Conservation (phyloP, 2,329 filamentous ascomycete genomes). For the Zymoseptoria ardabiliae region DNA sequence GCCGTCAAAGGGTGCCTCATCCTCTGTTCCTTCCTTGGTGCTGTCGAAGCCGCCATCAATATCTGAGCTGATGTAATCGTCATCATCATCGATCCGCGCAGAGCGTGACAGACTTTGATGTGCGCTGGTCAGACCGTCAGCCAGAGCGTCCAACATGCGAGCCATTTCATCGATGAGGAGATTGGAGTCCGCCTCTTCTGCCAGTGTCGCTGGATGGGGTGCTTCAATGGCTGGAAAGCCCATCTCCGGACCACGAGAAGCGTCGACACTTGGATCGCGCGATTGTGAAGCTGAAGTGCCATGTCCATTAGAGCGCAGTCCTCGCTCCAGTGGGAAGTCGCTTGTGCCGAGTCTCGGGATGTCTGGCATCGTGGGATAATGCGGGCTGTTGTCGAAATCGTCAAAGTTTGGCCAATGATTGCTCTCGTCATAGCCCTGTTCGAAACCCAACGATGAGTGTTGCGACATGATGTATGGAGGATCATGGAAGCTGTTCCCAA, state of each 20-base stretch:
- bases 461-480: background rate
- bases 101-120: slow-evolving; percentile 9
- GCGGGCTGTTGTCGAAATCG: slow-evolving; percentile 11
- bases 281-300: slow-evolving; percentile 9
- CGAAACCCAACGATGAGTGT: background rate
- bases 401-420: slow-evolving; percentile 17
- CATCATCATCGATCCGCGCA: slow-evolving; percentile 8
- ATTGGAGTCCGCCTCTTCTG: slow-evolving; percentile 24
- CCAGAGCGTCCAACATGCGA: slow-evolving; percentile 23
- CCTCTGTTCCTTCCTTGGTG: slow-evolving; percentile 15
- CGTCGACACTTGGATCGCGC: slow-evolving; percentile 13
- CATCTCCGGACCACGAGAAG: slow-evolving; percentile 14
- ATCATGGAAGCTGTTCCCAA: background rate
- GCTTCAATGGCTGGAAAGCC: slow-evolving; percentile 24
- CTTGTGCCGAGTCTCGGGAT: slow-evolving; percentile 10
- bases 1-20: slow-evolving; percentile 5
- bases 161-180: slow-evolving; percentile 25
- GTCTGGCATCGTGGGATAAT: slow-evolving; percentile 7
- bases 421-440: slow-evolving; percentile 2
- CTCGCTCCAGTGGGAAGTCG: slow-evolving; percentile 8
- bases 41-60: slow-evolving; percentile 17
- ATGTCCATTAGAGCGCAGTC: slow-evolving; percentile 11
- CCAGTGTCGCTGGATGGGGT: slow-evolving; percentile 25
- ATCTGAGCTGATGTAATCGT: slow-evolving; percentile 9
- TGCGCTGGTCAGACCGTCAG: slow-evolving; percentile 10